phyloP scores from a whole-genome alignment of 495 filamentous ascomycete species.

The Aspergillus asperescens region DNA sequence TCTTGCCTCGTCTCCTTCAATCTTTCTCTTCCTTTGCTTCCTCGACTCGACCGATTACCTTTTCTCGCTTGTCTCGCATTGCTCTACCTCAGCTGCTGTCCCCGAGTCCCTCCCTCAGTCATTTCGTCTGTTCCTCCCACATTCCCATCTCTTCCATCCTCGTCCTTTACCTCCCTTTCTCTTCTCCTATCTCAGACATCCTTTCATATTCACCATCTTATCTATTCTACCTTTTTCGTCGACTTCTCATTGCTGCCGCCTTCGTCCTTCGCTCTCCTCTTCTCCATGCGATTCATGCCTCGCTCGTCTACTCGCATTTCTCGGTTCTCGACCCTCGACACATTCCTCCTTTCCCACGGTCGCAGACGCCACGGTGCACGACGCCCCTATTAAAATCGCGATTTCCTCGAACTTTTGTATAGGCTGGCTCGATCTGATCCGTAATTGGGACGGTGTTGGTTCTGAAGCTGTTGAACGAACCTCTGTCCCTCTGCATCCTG shows the following conservation, averaged over 20 bases:
- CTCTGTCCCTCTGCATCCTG: background rate
- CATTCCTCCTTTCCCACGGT: constrained; percentile 21
- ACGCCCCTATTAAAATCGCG: constrained; percentile 14
- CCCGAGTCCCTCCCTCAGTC: background rate
- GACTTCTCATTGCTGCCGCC: constrained; percentile 16
- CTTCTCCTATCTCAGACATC: constrained; percentile 27
- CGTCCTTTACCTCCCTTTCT: constrained; percentile 18
- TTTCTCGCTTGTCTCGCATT: constrained; percentile 20
- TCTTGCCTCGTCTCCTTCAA: constrained; percentile 14
- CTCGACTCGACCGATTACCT: constrained; percentile 18
- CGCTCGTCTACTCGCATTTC: constrained; percentile 26
- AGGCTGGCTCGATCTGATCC: background rate
- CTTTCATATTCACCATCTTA: constrained; percentile 27
- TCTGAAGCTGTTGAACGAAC: background rate
- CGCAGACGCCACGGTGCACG: constrained; percentile 21
- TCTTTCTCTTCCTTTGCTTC: constrained; percentile 18
- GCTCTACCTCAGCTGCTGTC: constrained; percentile 2
- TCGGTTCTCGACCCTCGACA: constrained; percentile 22
- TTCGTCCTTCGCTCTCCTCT: constrained; percentile 22
- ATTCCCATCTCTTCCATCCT: constrained; percentile 26
- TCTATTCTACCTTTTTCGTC: constrained; percentile 26
- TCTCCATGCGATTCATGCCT: constrained; percentile 36
- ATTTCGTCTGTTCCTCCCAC: constrained; percentile 13
- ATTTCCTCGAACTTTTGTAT: constrained; percentile 3
- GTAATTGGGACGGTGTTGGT: background rate